Percentiles rank a stretch among this genome's conserved stretches.
Evolutionary conservation across 352 stramenopile species (phyloP).

Genomic region (Phytophthora litchii): DNA sequence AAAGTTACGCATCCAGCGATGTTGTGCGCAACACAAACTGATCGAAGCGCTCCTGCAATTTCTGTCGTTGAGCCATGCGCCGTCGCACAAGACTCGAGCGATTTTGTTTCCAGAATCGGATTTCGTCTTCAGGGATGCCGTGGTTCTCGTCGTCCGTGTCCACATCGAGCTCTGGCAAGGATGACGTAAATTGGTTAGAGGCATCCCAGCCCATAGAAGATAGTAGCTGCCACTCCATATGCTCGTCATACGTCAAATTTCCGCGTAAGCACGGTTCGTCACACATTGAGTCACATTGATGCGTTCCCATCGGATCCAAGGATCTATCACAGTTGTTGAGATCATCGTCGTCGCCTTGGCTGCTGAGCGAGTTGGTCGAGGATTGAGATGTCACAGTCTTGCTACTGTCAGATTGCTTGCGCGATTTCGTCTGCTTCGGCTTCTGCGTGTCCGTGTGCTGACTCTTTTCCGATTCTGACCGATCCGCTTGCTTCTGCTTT

Average conservation of each 20-base stretch:
- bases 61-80: slow-evolving; percentile 80
- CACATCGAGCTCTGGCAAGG: slow-evolving; percentile 70
- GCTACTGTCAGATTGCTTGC: slow-evolving; percentile 33
- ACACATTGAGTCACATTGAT: slow-evolving; percentile 60
- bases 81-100: slow-evolving; percentile 73
- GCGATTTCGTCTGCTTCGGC: slow-evolving; percentile 26
- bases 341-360: slow-evolving; percentile 48
- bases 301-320: slow-evolving; percentile 36
- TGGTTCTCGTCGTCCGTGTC: slow-evolving; percentile 82
- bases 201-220: slow-evolving; percentile 87
- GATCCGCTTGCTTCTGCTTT: slow-evolving; percentile 71
- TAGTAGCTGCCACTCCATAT: slow-evolving; percentile 77
- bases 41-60: slow-evolving; percentile 87
- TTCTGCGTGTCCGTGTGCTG: slow-evolving; percentile 39
- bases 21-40: slow-evolving; percentile 80
- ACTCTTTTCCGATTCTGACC: slow-evolving; percentile 46
- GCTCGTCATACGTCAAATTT: slow-evolving; percentile 67
- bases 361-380: slow-evolving; percentile 49
- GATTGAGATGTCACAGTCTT: slow-evolving; percentile 47
- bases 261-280: slow-evolving; percentile 54
- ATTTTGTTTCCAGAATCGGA: slow-evolving; percentile 89
- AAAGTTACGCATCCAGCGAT: slow-evolving; percentile 37
- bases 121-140: slow-evolving; percentile 85
- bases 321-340: slow-evolving; percentile 49
- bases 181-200: slow-evolving; percentile 60